Conservation (phyloP, 768 basidiomycete genomes). For the Calocybe indica region DNA sequence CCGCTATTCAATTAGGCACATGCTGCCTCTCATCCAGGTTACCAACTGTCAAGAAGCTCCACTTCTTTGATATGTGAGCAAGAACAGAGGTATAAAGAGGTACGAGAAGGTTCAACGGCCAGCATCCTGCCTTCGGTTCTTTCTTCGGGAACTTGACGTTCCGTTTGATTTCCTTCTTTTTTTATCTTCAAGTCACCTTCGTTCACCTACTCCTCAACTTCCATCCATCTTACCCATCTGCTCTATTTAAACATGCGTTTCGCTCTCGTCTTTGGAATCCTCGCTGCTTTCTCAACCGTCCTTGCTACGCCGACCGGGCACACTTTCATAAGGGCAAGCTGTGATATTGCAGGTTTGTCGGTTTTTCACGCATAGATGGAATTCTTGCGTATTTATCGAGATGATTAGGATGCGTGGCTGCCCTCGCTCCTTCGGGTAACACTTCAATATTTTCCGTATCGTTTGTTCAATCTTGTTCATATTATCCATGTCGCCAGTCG, state of each 20-base stretch:
- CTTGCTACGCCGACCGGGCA: constrained; percentile 7
- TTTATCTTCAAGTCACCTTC: no score
- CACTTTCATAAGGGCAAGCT: constrained; percentile 7
- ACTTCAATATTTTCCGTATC: neutral
- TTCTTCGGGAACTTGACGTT: no score
- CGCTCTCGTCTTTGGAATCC: constrained; percentile 4
- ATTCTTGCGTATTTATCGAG: neutral
- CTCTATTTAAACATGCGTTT: constrained; percentile 8
- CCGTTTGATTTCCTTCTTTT: no score
- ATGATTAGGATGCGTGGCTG: constrained; percentile 7
- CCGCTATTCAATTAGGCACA: neutral
- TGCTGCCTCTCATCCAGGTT: neutral
- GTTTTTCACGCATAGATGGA: neutral
- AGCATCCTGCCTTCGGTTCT: no score
- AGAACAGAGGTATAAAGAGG: no score
- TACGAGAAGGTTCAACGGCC: no score
- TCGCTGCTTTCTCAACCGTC: constrained; percentile 6
- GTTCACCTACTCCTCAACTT: no score
- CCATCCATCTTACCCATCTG: neutral
- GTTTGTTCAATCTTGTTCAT: neutral
- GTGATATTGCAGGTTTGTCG: constrained; percentile 7
- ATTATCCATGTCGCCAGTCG: neutral
- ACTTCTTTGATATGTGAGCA: neutral
- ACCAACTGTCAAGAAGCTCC: neutral
- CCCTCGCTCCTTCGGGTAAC: constrained; percentile 8